These are phyloP conservation scores for Xylaria sp. DNA, from an alignment of 2,329 filamentous ascomycete species.

Conservation along the genomic window DNA sequence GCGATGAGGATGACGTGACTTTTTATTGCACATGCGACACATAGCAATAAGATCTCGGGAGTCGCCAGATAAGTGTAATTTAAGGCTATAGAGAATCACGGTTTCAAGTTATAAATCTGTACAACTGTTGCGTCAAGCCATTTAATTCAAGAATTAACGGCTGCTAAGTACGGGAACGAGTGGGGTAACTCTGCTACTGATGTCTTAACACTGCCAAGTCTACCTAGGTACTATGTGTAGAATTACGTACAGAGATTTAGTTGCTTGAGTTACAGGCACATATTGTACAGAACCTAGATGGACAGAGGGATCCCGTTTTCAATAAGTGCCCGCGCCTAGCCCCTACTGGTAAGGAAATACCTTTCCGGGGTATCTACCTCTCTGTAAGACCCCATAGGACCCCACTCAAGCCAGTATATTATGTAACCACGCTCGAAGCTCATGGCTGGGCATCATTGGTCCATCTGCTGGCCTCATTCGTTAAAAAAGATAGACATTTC, in stretches of 20 bases:
- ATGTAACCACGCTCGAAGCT: neutral
- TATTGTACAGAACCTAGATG: too few relatives aligned
- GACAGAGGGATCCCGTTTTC: too few relatives aligned
- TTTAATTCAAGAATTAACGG: neutral
- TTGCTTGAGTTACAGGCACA: too few relatives aligned
- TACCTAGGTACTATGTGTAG: too few relatives aligned
- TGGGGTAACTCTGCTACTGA: neutral
- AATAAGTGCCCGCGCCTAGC: neutral
- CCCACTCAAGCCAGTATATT: constrained; percentile 18
- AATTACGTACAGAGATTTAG: neutral
- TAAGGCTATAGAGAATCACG: neutral
- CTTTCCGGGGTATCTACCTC: too few relatives aligned
- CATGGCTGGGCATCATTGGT: constrained; percentile 17
- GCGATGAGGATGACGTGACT: constrained; percentile 22
- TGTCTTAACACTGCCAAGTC: neutral
- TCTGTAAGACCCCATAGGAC: neutral
- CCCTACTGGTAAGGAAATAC: neutral
- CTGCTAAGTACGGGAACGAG: neutral
- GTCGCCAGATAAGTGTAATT: neutral
- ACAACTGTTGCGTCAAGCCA: neutral
- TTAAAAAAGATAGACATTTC: neutral
- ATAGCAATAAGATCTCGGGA: constrained; percentile 10
- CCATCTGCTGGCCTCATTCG: constrained; percentile 9
- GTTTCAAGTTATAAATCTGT: constrained; percentile 14
- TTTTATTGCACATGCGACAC: constrained; percentile 21